Percentiles rank a stretch among this genome's conserved stretches.
phyloP scores from a whole-genome alignment of 2,329 filamentous ascomycete species.

The Fusarium sp. region DNA sequence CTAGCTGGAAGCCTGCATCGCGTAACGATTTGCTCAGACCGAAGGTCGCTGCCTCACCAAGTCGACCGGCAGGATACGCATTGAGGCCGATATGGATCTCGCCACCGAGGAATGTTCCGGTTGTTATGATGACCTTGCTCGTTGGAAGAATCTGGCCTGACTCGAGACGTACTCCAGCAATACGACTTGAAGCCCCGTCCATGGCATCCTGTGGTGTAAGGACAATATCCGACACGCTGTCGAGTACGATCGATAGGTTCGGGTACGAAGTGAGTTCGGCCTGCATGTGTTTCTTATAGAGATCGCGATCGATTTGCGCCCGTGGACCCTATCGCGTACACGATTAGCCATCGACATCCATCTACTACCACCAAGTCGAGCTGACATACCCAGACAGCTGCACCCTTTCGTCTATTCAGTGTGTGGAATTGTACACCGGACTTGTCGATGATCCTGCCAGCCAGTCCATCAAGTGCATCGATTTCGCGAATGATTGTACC shows the following conservation, averaged over 20 bases:
- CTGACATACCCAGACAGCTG: slow-evolving; percentile 83
- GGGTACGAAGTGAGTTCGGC: slow-evolving; percentile 83
- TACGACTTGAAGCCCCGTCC: slow-evolving; percentile 71
- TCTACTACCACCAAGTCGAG: not conserved
- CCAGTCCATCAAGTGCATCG: slow-evolving; percentile 91
- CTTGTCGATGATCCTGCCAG: slow-evolving; percentile 90
- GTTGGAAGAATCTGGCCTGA: slow-evolving; percentile 86
- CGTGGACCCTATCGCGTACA: slow-evolving; percentile 73
- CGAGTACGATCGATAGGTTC: slow-evolving; percentile 83
- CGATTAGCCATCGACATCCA: not conserved
- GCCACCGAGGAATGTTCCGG: slow-evolving; percentile 92
- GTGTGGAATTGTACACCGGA: slow-evolving; percentile 94
- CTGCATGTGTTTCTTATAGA: slow-evolving; percentile 92
- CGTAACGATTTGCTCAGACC: slow-evolving; percentile 90
- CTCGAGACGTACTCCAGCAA: slow-evolving; percentile 87
- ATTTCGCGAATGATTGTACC: slow-evolving; percentile 96
- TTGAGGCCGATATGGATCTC: slow-evolving; percentile 96
- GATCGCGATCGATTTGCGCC: slow-evolving; percentile 90
- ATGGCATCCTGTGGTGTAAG: slow-evolving; percentile 57
- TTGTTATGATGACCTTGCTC: slow-evolving; percentile 89
- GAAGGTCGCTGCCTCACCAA: slow-evolving; percentile 93
- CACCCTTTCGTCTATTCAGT: slow-evolving; percentile 88
- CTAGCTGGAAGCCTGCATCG: slow-evolving; percentile 89
- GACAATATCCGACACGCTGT: slow-evolving; percentile 93
- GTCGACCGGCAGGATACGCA: slow-evolving; percentile 85